Evolutionary conservation across 2,329 filamentous ascomycete genomes (phyloP).

Genomic region (Fusarium ambrosium): DNA sequence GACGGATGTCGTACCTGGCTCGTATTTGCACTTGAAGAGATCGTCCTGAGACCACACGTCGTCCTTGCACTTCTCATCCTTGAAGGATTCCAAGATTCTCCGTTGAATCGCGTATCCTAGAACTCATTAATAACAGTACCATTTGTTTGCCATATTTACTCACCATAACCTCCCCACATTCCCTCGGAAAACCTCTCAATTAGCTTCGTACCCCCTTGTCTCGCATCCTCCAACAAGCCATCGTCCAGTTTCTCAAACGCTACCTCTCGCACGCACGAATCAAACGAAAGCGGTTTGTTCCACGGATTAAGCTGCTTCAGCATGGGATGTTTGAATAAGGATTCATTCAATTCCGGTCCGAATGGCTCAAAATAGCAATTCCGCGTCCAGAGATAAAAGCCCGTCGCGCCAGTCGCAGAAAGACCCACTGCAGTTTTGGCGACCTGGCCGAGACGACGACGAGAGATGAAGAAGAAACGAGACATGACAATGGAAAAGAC

Average conservation of each 20-base stretch:
- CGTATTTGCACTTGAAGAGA: slow-evolving; percentile 30
- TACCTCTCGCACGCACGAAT: slow-evolving; percentile 37
- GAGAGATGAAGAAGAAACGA: neutral
- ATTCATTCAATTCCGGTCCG: slow-evolving; percentile 10
- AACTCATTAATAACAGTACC: rapidly evolving
- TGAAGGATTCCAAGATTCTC: slow-evolving; percentile 21
- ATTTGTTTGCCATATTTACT: neutral
- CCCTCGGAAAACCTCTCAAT: slow-evolving; percentile 34
- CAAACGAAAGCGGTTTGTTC: slow-evolving; percentile 35
- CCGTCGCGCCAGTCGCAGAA: slow-evolving; percentile 4
- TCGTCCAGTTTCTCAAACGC: slow-evolving; percentile 15
- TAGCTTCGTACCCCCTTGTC: slow-evolving; percentile 29
- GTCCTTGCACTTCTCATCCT: slow-evolving; percentile 11
- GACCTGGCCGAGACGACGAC: neutral
- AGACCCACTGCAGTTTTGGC: slow-evolving; percentile 4
- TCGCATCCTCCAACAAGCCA: slow-evolving; percentile 25
- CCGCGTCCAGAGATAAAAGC: slow-evolving; percentile 34
- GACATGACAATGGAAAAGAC: neutral
- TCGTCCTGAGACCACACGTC: slow-evolving; percentile 39
- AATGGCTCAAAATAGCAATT: slow-evolving; percentile 42
- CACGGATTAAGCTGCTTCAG: slow-evolving; percentile 36
- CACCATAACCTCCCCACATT: slow-evolving; percentile 42
- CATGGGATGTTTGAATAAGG: slow-evolving; percentile 25
- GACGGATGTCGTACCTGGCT: slow-evolving; percentile 22
- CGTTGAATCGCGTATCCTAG: slow-evolving; percentile 31